Base-by-base conservation (phyloP, 805 yeast genomes). In the Kurtzmaniella cleridarum region DNA sequence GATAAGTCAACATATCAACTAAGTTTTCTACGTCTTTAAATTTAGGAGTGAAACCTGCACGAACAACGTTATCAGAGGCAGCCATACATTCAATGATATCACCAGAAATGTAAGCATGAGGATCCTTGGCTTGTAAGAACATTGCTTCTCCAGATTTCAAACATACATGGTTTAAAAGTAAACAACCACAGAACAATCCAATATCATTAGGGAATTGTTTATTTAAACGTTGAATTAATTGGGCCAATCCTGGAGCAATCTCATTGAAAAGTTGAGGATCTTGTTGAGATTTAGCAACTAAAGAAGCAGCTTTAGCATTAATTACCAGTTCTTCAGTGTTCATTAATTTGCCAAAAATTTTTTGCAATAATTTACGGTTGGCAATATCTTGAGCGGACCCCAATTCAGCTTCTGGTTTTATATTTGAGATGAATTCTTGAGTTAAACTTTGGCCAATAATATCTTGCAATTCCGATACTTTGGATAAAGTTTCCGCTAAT, bases 61-160 rank as follows among this genome's bases (percentile, higher is more conserved):
- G 79, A 36, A 93, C 97, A 41, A 93, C 99, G 55, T 93, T 93
- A 62, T 93, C 99, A 30, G 95, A 83, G 7, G 98, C 97, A 32
- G 98, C 98, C 99, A 93, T 93, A 71, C 98, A 93, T 71, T 93
- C 99, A 56, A 93, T 90, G 50, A 93, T 93, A 62, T 93, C 98
- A 49, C 99, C 99, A 40, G 83, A 75, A 45, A 93, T 91, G 65
- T 93, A 93, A 27, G 98, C 98, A 64, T 93, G 99, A 18, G 98
- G 98, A 63, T 90, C 97, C 66, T 88, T 87, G 32, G 98, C 98
- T 57, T 87, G 88, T 60, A 93, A 73, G 58, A 90, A 93, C 81
- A 93, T 89, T 41, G 97, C 98, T 69, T 93, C 95, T 45, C 99
- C 99, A 10, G 87, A 76, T 29, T 77, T 65, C 53, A 93, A 75